These are phyloP conservation scores for Fusarium setosum DNA, from an alignment of 2,329 filamentous ascomycete species.

Conservation along the genomic window DNA sequence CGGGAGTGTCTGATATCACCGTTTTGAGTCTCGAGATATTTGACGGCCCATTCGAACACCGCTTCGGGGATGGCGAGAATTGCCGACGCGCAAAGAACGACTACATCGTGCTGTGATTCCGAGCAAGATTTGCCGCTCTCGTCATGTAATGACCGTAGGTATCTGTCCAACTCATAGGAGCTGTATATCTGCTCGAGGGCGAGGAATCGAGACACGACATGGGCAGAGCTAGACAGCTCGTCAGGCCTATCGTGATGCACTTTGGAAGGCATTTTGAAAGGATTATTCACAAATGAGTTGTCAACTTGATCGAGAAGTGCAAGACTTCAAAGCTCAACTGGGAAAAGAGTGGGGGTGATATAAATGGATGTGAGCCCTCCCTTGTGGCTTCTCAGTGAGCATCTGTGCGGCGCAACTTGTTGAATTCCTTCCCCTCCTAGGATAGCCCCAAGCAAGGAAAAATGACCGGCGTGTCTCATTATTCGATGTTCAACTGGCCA, in stretches of 20 bases:
- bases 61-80: constrained; percentile 23
- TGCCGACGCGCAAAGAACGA: constrained; percentile 10
- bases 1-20: neutral
- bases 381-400: neutral
- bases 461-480: neutral
- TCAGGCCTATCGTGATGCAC: fast-evolving
- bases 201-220: neutral
- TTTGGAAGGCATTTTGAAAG: constrained; percentile 1
- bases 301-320: neutral
- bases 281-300: too few relatives aligned
- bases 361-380: neutral
- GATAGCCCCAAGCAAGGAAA: fast-evolving
- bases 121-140: fast-evolving
- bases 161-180: neutral
- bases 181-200: constrained; percentile 20
- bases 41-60: constrained; percentile 5
- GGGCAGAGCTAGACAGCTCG: neutral
- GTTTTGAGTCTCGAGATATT: fast-evolving
- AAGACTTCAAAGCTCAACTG: neutral
- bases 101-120: neutral
- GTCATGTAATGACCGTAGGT: neutral
- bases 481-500: neutral
- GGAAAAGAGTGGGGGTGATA: neutral
- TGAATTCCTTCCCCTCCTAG: neutral
- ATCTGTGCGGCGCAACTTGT: neutral